Base-by-base conservation (phyloP, 2,329 filamentous ascomycete genomes). In the Chalara sp. region DNA sequence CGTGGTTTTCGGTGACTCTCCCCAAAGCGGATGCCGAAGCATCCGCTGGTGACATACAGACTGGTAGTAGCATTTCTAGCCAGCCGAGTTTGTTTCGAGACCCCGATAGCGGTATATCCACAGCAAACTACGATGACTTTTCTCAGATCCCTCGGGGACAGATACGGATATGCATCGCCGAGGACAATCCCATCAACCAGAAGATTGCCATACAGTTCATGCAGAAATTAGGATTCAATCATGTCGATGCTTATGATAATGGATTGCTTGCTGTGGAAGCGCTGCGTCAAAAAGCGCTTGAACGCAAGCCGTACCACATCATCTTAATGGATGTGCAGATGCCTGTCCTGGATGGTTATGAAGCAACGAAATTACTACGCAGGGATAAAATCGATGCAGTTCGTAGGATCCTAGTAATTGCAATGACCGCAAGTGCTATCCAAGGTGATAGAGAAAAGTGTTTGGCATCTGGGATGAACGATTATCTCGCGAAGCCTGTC, bases 251-350 rank as follows among this genome's bases (percentile, higher is more conserved):
- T 1, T 96, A 90, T 64, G 88, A 89, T 56, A 95, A 97, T 65
- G 92, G 92, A 0, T 78, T 86, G 55, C 89, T 91, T 69, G 90
- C 91, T 0, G 86, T 96, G 11, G 87, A 95, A 61, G 91, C 89
- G 0, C 72, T 96, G n/a, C 83, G 86, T 6, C 84, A 83, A 53
- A 86, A 84, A 55, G 86, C 86, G 4, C 75, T 72, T 43, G 84
- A 87, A 55, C 85, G 84, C 1, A 74, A 74, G 6, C 91, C 90
- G 0, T 96, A 95, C 70, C 90, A 96, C 62, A 78, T 96, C 32
- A 85, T 95, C 40, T 78, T 96, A 43, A 96, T 96, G 91, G 91
- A 96, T 65, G 89, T 95, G 4, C 90, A 96, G 69, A 96, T 96
- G 91, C 91, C 91, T 0, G 83, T 95, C 4, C 79, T 95, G 6